phyloP scores from a whole-genome alignment of 148 eudicot species.

The Vaccinium myrtillus region DNA sequence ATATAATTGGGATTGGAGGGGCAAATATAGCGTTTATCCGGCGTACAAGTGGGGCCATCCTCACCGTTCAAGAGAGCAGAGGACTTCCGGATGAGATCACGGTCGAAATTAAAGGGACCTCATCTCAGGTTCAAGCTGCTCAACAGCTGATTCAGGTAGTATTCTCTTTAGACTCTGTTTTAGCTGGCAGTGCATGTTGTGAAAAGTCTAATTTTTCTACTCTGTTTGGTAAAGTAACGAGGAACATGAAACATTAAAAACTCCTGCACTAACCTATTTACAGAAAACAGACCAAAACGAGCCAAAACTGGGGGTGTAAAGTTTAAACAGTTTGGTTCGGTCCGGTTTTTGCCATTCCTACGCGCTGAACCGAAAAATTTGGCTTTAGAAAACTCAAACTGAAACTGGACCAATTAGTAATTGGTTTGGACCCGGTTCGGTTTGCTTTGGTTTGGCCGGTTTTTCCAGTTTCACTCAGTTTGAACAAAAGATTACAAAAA shows the following conservation, averaged over 20 bases:
- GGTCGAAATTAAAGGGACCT: slow-evolving; percentile 91
- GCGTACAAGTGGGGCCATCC: slow-evolving; percentile 80
- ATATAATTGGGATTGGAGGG: slow-evolving; percentile 91
- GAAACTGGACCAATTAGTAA: no score
- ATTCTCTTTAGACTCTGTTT: background rate
- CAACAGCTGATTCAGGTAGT: slow-evolving; percentile 92
- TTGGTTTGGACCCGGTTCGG: no score
- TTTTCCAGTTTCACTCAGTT: no score
- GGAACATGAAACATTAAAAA: background rate
- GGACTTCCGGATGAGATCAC: slow-evolving; percentile 86
- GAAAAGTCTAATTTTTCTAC: background rate
- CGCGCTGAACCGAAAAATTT: no score
- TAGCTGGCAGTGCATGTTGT: background rate
- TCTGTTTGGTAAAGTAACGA: background rate
- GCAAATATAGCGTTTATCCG: slow-evolving; percentile 87
- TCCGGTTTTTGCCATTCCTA: no score
- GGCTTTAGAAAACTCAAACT: no score
- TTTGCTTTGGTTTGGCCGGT: no score
- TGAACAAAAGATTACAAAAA: no score
- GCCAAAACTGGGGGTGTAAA: no score
- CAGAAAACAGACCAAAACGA: no score
- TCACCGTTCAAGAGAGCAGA: slow-evolving; percentile 82
- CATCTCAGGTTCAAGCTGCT: slow-evolving; percentile 80
- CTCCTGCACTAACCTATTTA: no score
- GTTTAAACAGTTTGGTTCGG: no score